Evolutionary conservation across 139 green algal genomes (phyloP).

Genomic region (Chlorella sp.): DNA sequence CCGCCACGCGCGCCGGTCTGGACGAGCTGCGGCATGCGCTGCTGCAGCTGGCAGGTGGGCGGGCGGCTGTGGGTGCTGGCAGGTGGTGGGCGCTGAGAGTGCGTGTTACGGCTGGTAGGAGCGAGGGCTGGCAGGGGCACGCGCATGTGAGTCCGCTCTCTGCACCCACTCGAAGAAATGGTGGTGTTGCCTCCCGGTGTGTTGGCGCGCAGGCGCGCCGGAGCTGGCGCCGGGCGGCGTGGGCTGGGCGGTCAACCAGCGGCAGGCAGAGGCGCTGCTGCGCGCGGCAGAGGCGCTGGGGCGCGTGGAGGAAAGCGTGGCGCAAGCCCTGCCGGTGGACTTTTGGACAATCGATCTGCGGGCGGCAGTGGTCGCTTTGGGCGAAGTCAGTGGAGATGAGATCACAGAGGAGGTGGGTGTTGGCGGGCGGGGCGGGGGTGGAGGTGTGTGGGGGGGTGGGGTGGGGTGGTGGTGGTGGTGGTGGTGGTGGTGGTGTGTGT

Average conservation of each 20-base stretch:
- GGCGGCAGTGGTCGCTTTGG: slow-evolving; percentile 81
- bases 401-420: slow-evolving; percentile 59
- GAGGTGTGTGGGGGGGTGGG: too few species aligned
- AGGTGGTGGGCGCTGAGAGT: too few species aligned
- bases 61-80: too few species aligned
- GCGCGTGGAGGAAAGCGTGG: slow-evolving; percentile 62
- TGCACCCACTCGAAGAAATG: too few species aligned
- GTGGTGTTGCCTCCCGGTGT: too few species aligned
- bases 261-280: slow-evolving; percentile 88
- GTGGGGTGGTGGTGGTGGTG: not conserved
- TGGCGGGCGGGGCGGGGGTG: too few species aligned
- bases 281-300: slow-evolving; percentile 62
- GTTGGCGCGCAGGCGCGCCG: slow-evolving; percentile 1
- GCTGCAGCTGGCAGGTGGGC: slow-evolving; percentile 29
- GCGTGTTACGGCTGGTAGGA: too few species aligned
- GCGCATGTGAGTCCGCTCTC: too few species aligned
- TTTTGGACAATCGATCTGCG: slow-evolving; percentile 98
- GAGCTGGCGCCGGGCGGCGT: slow-evolving; percentile 66
- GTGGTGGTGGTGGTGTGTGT: not conserved
- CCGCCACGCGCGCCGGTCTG: slow-evolving; percentile 62
- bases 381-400: slow-evolving; percentile 87
- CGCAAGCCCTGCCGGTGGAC: slow-evolving; percentile 80
- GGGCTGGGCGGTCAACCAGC: slow-evolving; percentile 91
- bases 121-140: too few species aligned
- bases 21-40: slow-evolving; percentile 62